Evolutionary conservation across 345 rosid species (phyloP), one percentile per base, ranked within the genome.

Genomic region (Salix suchowensis): DNA sequence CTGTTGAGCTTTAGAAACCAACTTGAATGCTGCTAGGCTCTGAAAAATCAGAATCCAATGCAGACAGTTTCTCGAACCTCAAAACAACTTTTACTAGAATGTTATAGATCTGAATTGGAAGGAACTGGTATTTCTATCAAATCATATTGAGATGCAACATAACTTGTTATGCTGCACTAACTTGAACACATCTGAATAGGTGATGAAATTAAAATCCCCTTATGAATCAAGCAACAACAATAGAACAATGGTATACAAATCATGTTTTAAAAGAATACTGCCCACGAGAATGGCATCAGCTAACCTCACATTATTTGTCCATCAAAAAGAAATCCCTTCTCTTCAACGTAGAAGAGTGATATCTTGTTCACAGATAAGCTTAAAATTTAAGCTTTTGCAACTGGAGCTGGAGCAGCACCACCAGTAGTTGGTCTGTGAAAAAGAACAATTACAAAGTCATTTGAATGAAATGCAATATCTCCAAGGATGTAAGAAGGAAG

Each of bases 371-470:
- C 32, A 68, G 36, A 65, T 39, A 28, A 61, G 64, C 81, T 73
- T 55, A 36, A 19, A 7, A 55, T 58, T 84, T 81, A 84, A 39
- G 84, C 84, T 76, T 86, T 76, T 24, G 73, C 80, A 3, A 81
- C 83, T 40, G 44, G 44, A 62, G 86, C 82, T 69, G 82, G 81
- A 39, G 91, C 82, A 79, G 94, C 28, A 10, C 91, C 91, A 61
- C 94, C 91, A 1, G 91, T 84, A 54, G 89, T 86, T 82, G 94
- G 97, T 85, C 92, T 88, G 71, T 67, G 80, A 64, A 67, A 66
- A 52, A 19, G 26, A 77, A 77, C 54, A 67, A 60, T 24, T 8
- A 2, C 23, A 13, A 36, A 15, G 50, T 77, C 65, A 76, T 70
- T 75, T 68, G 77, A 55, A 44, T 68, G 77, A 46, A 44, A 24